These are phyloP conservation scores for Pecoramyces ruminantium DNA, from an alignment of 192 early-diverging fungal genomes.

Conservation along the genomic window DNA sequence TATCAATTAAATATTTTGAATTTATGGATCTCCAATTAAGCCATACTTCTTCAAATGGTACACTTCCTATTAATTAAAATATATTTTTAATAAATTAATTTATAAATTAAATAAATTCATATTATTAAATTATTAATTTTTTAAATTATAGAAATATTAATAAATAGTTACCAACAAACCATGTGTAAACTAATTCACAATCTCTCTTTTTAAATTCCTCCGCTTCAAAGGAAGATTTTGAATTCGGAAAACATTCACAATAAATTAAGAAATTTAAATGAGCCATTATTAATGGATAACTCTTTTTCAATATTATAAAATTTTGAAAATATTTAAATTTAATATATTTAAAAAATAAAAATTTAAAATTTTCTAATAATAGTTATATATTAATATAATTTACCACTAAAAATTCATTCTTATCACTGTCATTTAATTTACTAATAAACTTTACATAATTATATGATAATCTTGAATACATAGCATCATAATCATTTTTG, in stretches of 20 bases:
- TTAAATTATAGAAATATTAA: too few relatives aligned
- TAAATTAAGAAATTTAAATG: neutral
- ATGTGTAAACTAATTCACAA: neutral
- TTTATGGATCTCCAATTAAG: neutral
- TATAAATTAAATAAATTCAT: too few relatives aligned
- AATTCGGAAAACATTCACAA: neutral
- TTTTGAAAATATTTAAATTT: too few relatives aligned
- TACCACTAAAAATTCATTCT: neutral
- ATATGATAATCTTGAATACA: neutral
- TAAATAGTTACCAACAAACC: neutral
- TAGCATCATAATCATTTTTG: neutral
- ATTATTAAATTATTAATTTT: too few relatives aligned
- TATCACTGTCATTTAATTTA: neutral
- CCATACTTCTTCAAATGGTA: neutral
- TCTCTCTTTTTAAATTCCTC: neutral
- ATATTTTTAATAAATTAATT: too few relatives aligned
- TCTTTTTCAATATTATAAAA: neutral
- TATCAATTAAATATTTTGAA: neutral
- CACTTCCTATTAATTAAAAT: neutral
- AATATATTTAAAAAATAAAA: too few relatives aligned
- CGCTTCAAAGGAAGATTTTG: neutral
- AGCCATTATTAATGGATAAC: neutral
- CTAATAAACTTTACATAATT: neutral
- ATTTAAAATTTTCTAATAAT: too few relatives aligned
- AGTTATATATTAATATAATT: too few relatives aligned